A percentile compares a stretch with the other conserved stretches of the same genome.
Conservation (phyloP, 345 rosid species). For the Laguncularia racemosa region DNA sequence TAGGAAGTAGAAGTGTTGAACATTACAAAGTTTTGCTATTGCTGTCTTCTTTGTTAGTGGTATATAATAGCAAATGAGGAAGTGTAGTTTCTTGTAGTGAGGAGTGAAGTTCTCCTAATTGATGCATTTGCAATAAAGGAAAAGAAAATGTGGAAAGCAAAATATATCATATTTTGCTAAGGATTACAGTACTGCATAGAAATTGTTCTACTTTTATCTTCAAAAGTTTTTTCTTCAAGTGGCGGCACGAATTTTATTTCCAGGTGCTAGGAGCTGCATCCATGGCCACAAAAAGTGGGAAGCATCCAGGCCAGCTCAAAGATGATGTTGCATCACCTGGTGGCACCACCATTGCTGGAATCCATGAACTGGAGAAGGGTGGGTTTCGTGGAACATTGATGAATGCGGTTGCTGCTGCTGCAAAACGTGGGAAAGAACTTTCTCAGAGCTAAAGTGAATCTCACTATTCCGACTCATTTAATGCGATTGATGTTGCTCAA, state of each 20-base stretch:
- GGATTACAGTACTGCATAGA: not conserved
- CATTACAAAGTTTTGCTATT: too few species aligned
- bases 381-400: constrained; percentile 73
- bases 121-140: too few species aligned
- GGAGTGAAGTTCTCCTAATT: too few species aligned
- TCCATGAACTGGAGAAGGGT: constrained; percentile 86
- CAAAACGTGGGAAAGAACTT: constrained; percentile 63
- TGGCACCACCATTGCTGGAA: constrained; percentile 85
- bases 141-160: not conserved
- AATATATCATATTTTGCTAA: not conserved
- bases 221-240: not conserved
- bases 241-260: not conserved
- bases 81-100: too few species aligned
- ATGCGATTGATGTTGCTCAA: too few species aligned
- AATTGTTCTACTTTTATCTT: not conserved
- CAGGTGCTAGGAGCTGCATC: constrained; percentile 94
- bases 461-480: too few species aligned
- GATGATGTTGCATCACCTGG: constrained; percentile 91
- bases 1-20: too few species aligned
- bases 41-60: too few species aligned
- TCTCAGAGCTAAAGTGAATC: constrained; percentile 30
- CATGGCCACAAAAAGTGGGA: constrained; percentile 63
- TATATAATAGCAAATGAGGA: too few species aligned
- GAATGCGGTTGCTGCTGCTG: constrained; percentile 91
- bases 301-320: constrained; percentile 89